Conservation (phyloP, 352 stramenopile genomes). For the Pythium vanterpoolii region DNA sequence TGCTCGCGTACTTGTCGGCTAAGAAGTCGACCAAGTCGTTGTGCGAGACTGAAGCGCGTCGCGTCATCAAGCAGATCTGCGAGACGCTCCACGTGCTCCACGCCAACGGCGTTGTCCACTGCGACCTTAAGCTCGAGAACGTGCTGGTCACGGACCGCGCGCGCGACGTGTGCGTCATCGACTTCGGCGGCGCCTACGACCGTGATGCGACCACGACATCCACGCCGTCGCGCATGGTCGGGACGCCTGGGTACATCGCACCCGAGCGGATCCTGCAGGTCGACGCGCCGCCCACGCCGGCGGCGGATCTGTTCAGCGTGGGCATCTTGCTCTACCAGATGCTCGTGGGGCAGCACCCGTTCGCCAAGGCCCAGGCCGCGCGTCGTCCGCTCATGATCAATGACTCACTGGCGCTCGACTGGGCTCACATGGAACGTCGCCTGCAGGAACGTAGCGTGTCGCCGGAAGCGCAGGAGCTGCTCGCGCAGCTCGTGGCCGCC, state of each 20-base stretch:
- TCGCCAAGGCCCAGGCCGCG: conserved; percentile 21
- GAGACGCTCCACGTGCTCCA: conserved; percentile 92
- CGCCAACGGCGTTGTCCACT: conserved; percentile 91
- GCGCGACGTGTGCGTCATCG: conserved; percentile 40
- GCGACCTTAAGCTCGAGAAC: conserved; percentile 98
- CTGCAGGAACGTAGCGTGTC: conserved; percentile 31
- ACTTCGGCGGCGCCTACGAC: conserved; percentile 60
- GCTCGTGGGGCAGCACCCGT: conserved; percentile 58
- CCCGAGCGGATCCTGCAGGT: conserved; percentile 44
- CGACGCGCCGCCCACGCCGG: conserved; percentile 32
- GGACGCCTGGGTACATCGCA: conserved; percentile 62
- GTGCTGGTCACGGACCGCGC: conserved; percentile 58
- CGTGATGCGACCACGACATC: conserved; percentile 1
- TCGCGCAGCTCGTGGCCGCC: conserved; percentile 38
- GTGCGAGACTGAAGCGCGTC: conserved; percentile 40
- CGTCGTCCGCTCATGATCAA: conserved; percentile 35
- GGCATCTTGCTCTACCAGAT: conserved; percentile 62
- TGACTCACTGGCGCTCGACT: conserved; percentile 44
- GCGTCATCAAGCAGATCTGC: conserved; percentile 37
- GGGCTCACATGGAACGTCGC: conserved; percentile 30
- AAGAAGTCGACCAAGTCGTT: conserved; percentile 17
- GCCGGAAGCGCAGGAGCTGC: conserved; percentile 26
- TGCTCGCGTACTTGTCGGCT: conserved; percentile 38
- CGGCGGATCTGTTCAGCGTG: conserved; percentile 54
- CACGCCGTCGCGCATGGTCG: conserved; percentile 32